Base-by-base conservation (phyloP, 805 yeast species). In the Teunomyces lycoperdinae region DNA sequence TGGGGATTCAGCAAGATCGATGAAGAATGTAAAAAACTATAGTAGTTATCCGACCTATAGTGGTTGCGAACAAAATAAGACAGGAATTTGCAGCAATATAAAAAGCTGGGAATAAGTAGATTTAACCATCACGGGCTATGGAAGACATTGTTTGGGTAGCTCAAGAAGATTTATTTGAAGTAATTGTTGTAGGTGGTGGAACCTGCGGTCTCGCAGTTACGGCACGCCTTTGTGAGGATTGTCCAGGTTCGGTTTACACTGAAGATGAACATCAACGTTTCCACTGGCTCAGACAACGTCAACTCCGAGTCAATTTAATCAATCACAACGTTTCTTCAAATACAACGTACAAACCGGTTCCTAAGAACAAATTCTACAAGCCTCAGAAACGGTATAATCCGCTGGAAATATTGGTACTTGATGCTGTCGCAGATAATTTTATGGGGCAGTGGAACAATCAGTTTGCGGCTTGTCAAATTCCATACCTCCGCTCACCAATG, bases 241-340 rank as follows among this genome's bases (percentile, higher is more conserved):
- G 64, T 24, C 77, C 79, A 0, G 73, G 73, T 2, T 67, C 77
- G 3, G 62, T 73, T 9, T 74, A 60, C 55, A 68, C 76, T n/a
- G 78, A 75, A 43, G 76, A 67, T 30, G 78, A 74, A 43, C 79
- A 73, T 50, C 77, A 72, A 53, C 51, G 79, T 39, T 72, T 73
- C 58, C 77, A 71, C 43, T 74, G 78, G 79, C 59, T 73, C 33
- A 62, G 56, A 36, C 66, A 65, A 44, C 50, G 73, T 44, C 66
- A 66, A 5, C 49, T 56, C 16, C 60, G 57, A 31, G 63, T 66
- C n/a, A 66, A 57, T 31, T 49, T 66, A 13, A 49, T 64, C 7
- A 56, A 55, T 29, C 48, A 44, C 28, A 55, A 44, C 20, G 51
- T 53, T 4, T 48, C 57, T 3, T 51, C 53, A 4, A 49, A 53